Conservation (phyloP, 306 rosid species). For the Quercus robur region DNA sequence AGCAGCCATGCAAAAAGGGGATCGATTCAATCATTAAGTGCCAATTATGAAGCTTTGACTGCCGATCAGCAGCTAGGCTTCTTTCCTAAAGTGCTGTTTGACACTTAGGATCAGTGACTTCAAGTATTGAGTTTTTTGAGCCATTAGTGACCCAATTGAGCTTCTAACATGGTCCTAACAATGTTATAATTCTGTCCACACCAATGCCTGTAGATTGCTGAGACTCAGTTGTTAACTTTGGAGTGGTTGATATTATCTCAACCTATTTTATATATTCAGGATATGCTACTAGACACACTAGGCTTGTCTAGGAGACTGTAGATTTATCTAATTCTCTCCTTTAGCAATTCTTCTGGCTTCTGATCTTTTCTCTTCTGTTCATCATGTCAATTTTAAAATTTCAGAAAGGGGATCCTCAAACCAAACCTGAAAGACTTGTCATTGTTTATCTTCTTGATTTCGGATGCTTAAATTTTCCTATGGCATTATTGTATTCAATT, state of each 20-base stretch:
- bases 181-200: not conserved
- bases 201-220: not conserved
- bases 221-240: not conserved
- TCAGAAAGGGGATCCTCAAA: not conserved
- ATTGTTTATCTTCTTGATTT: not conserved
- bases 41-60: too few species aligned
- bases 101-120: too few species aligned
- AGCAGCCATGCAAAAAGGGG: too few species aligned
- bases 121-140: too few species aligned
- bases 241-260: not conserved
- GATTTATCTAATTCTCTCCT: not conserved
- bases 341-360: not conserved
- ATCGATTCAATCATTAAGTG: too few species aligned
- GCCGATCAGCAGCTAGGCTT: too few species aligned
- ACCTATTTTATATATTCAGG: not conserved
- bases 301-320: not conserved
- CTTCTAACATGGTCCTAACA: too few species aligned
- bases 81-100: too few species aligned
- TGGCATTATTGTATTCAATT: not conserved
- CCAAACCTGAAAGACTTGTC: not conserved
- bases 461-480: conserved; percentile 1
- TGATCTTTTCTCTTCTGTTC: not conserved
- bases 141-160: too few species aligned
- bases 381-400: not conserved
- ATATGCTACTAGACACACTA: not conserved